Evolutionary conservation across 768 basidiomycete genomes (phyloP).

Genomic region (Lactarius tabidus): DNA sequence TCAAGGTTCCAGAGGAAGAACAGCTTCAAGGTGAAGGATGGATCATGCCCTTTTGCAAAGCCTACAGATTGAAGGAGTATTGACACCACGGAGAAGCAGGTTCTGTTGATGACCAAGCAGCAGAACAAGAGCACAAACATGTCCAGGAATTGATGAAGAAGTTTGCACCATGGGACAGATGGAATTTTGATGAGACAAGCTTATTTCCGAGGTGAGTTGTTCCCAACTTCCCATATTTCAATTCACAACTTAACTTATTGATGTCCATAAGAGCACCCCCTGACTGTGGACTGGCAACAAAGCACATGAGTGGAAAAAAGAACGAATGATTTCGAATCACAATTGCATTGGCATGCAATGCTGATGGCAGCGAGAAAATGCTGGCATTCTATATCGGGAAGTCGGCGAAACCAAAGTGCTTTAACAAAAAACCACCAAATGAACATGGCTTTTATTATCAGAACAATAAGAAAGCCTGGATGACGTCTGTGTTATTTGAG

Average conservation of each 20-base stretch:
- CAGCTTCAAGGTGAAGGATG: not conserved
- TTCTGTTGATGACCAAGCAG: not conserved
- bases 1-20: not conserved
- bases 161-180: not conserved
- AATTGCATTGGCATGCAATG: not conserved
- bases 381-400: not conserved
- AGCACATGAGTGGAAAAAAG: not conserved
- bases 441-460: not conserved
- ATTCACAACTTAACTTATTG: too few species aligned
- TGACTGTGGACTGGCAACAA: not conserved
- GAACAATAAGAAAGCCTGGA: not conserved
- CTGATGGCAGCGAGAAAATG: not conserved
- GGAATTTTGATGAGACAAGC: not conserved
- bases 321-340: not conserved
- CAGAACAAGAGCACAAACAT: not conserved
- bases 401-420: not conserved
- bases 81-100: not conserved
- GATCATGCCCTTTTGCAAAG: not conserved
- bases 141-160: not conserved
- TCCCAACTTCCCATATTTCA: too few species aligned
- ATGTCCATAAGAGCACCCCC: not conserved
- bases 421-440: not conserved
- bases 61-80: not conserved
- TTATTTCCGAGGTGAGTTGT: too few species aligned
- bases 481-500: not conserved